Evolutionary conservation across 2,329 filamentous ascomycete species (phyloP), one percentile per base, ranked within the genome.

Genomic region (Nectriaceae sp.): DNA sequence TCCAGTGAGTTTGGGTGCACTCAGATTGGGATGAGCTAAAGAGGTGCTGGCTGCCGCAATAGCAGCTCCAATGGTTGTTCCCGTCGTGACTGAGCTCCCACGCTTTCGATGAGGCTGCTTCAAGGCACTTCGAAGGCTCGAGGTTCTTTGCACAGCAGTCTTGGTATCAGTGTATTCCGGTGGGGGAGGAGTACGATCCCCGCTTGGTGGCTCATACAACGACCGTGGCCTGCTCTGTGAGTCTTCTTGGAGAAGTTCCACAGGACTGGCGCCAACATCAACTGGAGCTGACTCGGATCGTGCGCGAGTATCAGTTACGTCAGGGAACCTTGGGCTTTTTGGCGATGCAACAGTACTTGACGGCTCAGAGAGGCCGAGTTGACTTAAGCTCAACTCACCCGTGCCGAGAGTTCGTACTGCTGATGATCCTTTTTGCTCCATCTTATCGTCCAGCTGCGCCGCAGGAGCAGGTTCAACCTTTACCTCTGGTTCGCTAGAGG

Each of bases 321-420:
- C 80, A 18, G 75, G 67, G 47, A 82, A 80, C 42, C 75, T 80
- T n/a, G 80, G 74, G 39, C 71, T 75, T 59, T 80, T 76, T 3
- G 83, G 79, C 24, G 79, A 85, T 41, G 77, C 68, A n/a, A 79
- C 68, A 41, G 73, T 69, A 60, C 73, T 79, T 13, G 75, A 73
- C n/a, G 74, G 64, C 42, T 89, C 86, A 11, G 78, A 70, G 46
- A 97, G 89, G 26, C 93, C 93, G 36, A 97, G 76, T 63, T 96
- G 90, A 61, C 89, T 91, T 47, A 97, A 79, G 66, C 90, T 96
- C 40, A 99, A 75, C 63, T 97, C 89, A 4, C 94, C 94, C 61
- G 84, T 84, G 11, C 94, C 94, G 42, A 99, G 77, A 1, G 94
- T 97, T 63, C 93, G 90, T 2, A 97, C 82, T 1, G 94, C 91